Percentiles rank a stretch among this genome's conserved stretches.
These are phyloP conservation scores for Neopestalotiopsis sp. DNA, from an alignment of 2,329 filamentous ascomycete species.

Conservation along the genomic window DNA sequence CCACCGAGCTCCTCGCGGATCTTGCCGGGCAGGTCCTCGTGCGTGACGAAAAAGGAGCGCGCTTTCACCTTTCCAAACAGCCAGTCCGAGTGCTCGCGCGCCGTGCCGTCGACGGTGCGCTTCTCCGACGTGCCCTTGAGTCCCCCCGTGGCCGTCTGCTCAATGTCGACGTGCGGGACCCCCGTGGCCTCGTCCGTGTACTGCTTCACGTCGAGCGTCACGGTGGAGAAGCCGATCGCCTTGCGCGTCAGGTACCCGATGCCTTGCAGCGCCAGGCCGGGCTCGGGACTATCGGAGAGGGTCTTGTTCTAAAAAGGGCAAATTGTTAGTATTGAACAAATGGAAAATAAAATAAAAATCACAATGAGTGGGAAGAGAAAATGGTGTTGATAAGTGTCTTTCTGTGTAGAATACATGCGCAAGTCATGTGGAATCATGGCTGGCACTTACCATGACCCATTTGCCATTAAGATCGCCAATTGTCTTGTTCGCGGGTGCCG, in stretches of 20 bases:
- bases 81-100: slow-evolving; percentile 74
- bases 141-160: slow-evolving; percentile 74
- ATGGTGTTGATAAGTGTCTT: neutral
- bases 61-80: slow-evolving; percentile 78
- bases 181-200: slow-evolving; percentile 45
- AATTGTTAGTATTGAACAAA: no score
- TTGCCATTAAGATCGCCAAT: slow-evolving; percentile 71
- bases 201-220: slow-evolving; percentile 69
- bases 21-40: slow-evolving; percentile 61
- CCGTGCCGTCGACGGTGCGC: slow-evolving; percentile 56
- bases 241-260: slow-evolving; percentile 76
- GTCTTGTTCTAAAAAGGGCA: slow-evolving; percentile 68
- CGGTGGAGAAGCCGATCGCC: slow-evolving; percentile 70
- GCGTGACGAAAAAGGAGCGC: slow-evolving; percentile 56
- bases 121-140: slow-evolving; percentile 68
- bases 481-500: slow-evolving; percentile 71
- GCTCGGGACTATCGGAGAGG: slow-evolving; percentile 72
- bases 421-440: neutral
- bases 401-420: slow-evolving; percentile 17
- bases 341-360: no score
- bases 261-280: slow-evolving; percentile 74
- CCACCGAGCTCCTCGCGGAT: slow-evolving; percentile 57
- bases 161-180: slow-evolving; percentile 71
- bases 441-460: slow-evolving; percentile 68
- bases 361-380: no score